phyloP scores from a whole-genome alignment of 495 filamentous ascomycete species.

The Halenospora varia region DNA sequence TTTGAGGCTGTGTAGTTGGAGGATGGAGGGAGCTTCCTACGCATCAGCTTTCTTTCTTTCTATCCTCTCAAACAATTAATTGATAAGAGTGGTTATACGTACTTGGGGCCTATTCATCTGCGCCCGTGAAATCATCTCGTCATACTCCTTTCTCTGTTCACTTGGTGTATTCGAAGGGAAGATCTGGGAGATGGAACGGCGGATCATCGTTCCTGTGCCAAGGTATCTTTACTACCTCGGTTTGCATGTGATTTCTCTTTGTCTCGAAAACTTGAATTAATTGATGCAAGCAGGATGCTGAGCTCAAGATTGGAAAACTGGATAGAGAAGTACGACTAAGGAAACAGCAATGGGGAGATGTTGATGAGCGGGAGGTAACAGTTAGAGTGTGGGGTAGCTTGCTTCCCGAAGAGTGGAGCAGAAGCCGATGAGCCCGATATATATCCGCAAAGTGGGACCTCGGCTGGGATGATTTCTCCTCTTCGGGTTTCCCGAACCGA shows the following conservation, averaged over 20 bases:
- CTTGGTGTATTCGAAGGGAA: neutral
- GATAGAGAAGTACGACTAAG: neutral
- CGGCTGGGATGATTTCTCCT: too few relatives aligned
- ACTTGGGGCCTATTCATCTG: slow-evolving; percentile 14
- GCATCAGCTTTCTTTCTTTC: too few relatives aligned
- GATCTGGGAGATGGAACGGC: slow-evolving; percentile 18
- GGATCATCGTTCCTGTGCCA: neutral
- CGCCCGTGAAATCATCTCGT: slow-evolving; percentile 18
- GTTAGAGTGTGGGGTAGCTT: neutral
- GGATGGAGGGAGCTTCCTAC: neutral
- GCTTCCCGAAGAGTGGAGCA: neutral
- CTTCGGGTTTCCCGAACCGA: too few relatives aligned
- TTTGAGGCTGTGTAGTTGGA: neutral
- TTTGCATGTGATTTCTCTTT: too few relatives aligned
- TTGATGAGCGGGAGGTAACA: neutral
- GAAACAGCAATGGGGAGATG: neutral
- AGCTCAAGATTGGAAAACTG: too few relatives aligned
- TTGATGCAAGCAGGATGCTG: too few relatives aligned
- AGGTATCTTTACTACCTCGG: too few relatives aligned
- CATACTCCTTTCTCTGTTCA: neutral
- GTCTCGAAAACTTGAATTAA: too few relatives aligned
- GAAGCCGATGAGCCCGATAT: neutral
- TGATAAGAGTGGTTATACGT: neutral
- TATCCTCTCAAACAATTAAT: neutral
- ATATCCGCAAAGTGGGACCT: too few relatives aligned